Evolutionary conservation across 2,329 filamentous ascomycete genomes (phyloP).

Genomic region (Colletotrichum sp.): DNA sequence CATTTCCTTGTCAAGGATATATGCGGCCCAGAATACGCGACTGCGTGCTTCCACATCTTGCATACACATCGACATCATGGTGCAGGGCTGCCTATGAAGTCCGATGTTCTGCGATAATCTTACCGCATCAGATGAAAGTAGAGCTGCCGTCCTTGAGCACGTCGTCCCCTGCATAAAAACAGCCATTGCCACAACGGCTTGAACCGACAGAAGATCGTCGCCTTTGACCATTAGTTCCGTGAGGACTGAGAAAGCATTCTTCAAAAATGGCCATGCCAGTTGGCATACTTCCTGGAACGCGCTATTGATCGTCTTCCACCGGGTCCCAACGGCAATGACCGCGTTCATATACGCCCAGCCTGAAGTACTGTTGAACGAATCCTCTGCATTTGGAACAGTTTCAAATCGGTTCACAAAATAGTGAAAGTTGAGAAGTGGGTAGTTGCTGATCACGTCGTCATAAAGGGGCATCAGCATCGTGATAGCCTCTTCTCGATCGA

Average conservation of each 20-base stretch:
- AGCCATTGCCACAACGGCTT: conserved; percentile 15
- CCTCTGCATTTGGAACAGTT: not conserved
- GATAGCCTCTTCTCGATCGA: conserved; percentile 9
- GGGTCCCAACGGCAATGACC: conserved; percentile 1
- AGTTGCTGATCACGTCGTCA: not conserved
- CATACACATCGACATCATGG: conserved; percentile 11
- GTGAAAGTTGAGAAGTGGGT: conserved; percentile 15
- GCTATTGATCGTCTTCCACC: conserved; percentile 12
- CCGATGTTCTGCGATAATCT: conserved; percentile 12
- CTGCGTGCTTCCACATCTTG: conserved; percentile 5
- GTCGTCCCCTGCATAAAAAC: conserved; percentile 18
- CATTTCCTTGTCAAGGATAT: conserved; percentile 17
- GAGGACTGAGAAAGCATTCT: conserved; percentile 12
- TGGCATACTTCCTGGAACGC: conserved; percentile 8
- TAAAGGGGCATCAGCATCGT: conserved; percentile 9
- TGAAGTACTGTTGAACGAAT: conserved; percentile 9
- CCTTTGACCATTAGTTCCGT: conserved; percentile 10
- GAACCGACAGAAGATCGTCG: conserved; percentile 2
- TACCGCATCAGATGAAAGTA: conserved; percentile 3
- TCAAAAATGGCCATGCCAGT: conserved; percentile 18
- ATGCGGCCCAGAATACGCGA: conserved; percentile 20
- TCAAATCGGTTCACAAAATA: conserved; percentile 6
- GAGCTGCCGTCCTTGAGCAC: not conserved
- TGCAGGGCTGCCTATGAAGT: conserved; percentile 8
- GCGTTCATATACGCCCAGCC: conserved; percentile 19